These are phyloP conservation scores for Eimeria praecox DNA, from an alignment of 169 alveolate genomes.

Conservation along the genomic window DNA sequence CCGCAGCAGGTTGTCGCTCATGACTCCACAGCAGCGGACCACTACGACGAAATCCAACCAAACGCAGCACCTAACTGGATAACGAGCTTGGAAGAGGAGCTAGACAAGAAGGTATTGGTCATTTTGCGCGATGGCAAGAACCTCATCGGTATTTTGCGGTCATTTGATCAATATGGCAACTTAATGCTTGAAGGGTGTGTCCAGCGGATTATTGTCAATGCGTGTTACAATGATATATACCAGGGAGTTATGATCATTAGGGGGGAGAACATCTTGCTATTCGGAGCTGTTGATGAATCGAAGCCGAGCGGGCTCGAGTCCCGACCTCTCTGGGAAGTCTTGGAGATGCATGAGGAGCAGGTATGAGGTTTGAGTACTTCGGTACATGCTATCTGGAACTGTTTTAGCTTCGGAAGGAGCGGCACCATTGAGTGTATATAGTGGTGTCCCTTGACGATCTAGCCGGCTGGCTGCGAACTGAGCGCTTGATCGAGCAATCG, in stretches of 20 bases:
- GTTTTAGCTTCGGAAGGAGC: background rate
- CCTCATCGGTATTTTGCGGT: constrained; percentile 81
- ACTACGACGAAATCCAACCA: constrained; percentile 68
- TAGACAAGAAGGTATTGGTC: constrained; percentile 81
- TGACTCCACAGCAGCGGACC: constrained; percentile 68
- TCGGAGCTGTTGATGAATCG: constrained; percentile 83
- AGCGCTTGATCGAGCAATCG: background rate
- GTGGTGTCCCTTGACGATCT: background rate
- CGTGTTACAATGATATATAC: constrained; percentile 74
- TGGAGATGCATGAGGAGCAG: constrained; percentile 73
- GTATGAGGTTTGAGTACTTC: constrained; percentile 20
- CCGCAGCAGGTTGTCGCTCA: constrained; percentile 55
- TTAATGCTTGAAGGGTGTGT: constrained; percentile 80
- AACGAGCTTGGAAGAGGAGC: constrained; percentile 82
- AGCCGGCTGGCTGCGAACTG: background rate
- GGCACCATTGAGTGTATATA: background rate
- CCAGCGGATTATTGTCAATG: constrained; percentile 71
- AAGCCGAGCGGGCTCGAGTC: constrained; percentile 66
- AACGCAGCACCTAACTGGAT: constrained; percentile 81
- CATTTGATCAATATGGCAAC: constrained; percentile 85
- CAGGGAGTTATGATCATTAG: constrained; percentile 83
- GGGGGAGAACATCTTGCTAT: constrained; percentile 83
- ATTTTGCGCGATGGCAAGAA: constrained; percentile 82
- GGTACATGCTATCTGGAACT: background rate
- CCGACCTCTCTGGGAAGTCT: constrained; percentile 81